These are phyloP conservation scores for Pulicaria dysenterica DNA, from an alignment of 129 eudicot genomes.

Conservation along the genomic window DNA sequence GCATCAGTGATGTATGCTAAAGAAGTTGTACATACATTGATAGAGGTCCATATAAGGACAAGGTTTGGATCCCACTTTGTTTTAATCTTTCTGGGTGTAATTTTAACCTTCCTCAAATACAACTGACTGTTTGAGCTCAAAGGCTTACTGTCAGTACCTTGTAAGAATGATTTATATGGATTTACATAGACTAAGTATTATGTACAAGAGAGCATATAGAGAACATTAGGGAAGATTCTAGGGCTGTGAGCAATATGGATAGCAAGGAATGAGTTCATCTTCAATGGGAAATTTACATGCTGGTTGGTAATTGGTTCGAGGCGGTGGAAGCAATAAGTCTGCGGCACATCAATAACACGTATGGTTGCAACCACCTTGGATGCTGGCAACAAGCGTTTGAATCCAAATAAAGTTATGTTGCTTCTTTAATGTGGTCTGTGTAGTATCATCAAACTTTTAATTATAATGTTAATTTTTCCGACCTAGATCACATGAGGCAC, in stretches of 20 bases:
- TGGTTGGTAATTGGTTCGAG: not conserved
- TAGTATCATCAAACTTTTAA: not conserved
- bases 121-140: no score
- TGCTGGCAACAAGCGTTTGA: not conserved
- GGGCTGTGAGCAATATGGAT: not conserved
- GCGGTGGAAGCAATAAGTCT: not conserved
- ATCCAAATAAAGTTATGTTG: not conserved
- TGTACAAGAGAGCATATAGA: slow-evolving; percentile 13
- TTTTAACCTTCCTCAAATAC: no score
- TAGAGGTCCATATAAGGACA: no score
- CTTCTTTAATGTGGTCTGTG: not conserved
- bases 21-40: not conserved
- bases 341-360: slow-evolving; percentile 2
- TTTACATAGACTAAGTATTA: slow-evolving; percentile 3
- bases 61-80: no score
- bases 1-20: not conserved
- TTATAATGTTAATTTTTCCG: not conserved
- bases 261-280: not conserved
- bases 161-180: no score
- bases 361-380: slow-evolving; percentile 9
- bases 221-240: not conserved
- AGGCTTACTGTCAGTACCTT: no score
- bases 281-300: not conserved
- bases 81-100: no score
- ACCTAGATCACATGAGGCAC: not conserved